Evolutionary conservation across 2,329 filamentous ascomycete genomes (phyloP).

Genomic region (Fusarium heterosporum): DNA sequence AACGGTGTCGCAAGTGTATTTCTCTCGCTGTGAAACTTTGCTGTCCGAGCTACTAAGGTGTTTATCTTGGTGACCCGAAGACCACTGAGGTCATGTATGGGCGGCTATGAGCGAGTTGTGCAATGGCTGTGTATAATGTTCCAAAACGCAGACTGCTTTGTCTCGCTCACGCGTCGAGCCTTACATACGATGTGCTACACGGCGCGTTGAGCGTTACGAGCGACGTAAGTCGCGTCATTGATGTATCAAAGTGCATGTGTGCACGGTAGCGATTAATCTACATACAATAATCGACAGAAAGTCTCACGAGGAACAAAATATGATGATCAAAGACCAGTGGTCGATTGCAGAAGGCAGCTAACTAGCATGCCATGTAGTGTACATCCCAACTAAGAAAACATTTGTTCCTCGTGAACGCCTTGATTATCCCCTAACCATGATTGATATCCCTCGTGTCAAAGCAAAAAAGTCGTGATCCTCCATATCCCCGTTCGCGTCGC

Average conservation of each 20-base stretch:
- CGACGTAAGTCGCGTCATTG: background rate
- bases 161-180: too few relatives aligned
- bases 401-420: slow-evolving; percentile 59
- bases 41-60: too few relatives aligned
- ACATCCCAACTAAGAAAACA: slow-evolving; percentile 57
- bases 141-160: too few relatives aligned
- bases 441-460: slow-evolving; percentile 55
- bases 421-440: slow-evolving; percentile 59
- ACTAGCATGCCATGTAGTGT: slow-evolving; percentile 54
- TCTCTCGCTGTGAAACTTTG: too few relatives aligned
- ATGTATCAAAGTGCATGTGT: accelerated
- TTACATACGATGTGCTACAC: too few relatives aligned
- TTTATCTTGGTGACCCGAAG: too few relatives aligned
- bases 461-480: slow-evolving; percentile 56
- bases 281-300: background rate
- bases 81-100: too few relatives aligned
- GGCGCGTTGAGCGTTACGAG: background rate
- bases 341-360: slow-evolving; percentile 45
- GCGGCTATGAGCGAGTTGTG: too few relatives aligned
- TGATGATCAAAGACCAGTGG: slow-evolving; percentile 35
- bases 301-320: slow-evolving; percentile 17
- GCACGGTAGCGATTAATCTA: background rate
- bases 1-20: too few relatives aligned
- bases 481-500: slow-evolving; percentile 44
- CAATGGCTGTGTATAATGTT: too few relatives aligned